A percentile compares a stretch with the other conserved stretches of the same genome.
Evolutionary conservation across 306 rosid species (phyloP).

Genomic region (Lagenaria siceraria): DNA sequence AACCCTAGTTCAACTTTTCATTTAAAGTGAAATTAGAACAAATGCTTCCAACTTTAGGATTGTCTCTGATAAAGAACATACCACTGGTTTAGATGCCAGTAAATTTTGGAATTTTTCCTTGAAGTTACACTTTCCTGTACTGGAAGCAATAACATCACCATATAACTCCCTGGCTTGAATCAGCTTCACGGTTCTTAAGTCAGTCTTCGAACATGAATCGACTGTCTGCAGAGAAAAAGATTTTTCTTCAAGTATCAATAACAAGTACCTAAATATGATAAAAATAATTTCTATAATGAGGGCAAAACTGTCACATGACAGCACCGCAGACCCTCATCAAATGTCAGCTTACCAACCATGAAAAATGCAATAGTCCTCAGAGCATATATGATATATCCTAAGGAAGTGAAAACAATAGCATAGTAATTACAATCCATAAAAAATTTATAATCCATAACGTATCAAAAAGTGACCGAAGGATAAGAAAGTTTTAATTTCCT

Average conservation of each 20-base stretch:
- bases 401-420: neutral
- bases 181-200: conserved; percentile 35
- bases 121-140: conserved; percentile 38
- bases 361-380: neutral
- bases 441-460: neutral
- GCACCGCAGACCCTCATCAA: neutral
- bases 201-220: conserved; percentile 15
- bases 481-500: neutral
- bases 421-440: neutral
- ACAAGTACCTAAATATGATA: neutral
- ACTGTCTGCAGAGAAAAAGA: conserved; percentile 16
- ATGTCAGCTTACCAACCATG: neutral
- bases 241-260: neutral
- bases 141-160: conserved; percentile 42
- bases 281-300: neutral
- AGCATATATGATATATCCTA: neutral
- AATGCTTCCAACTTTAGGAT: neutral
- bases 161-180: conserved; percentile 68
- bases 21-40: neutral
- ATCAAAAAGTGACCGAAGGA: neutral
- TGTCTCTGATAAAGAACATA: conserved; percentile 17
- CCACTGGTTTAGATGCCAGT: conserved; percentile 54
- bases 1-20: neutral
- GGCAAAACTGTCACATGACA: neutral
- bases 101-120: conserved; percentile 49